These are phyloP conservation scores for Knoxdaviesia capensis DNA, from an alignment of 2,329 filamentous ascomycete species.

Conservation along the genomic window DNA sequence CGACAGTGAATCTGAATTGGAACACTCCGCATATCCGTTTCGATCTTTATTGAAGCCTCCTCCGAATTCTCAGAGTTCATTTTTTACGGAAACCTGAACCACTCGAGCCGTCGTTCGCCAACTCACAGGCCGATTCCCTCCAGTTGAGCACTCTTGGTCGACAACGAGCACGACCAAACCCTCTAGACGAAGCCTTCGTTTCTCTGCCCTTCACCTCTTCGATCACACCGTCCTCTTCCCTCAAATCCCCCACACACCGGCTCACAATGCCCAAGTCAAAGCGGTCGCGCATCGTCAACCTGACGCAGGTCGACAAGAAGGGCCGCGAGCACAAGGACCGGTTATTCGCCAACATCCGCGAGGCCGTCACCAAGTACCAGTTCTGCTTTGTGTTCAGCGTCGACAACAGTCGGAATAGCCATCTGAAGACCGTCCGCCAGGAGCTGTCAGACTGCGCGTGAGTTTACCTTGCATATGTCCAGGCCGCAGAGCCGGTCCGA, in stretches of 20 bases:
- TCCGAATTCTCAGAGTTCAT: too few species aligned
- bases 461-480: slow-evolving; percentile 8
- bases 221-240: not conserved
- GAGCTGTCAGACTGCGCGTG: slow-evolving; percentile 74
- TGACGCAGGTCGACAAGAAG: slow-evolving; percentile 86
- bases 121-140: too few species aligned
- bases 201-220: not conserved
- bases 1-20: too few species aligned
- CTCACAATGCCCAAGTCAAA: slow-evolving; percentile 83
- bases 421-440: slow-evolving; percentile 74
- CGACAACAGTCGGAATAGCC: slow-evolving; percentile 96
- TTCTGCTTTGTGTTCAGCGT: slow-evolving; percentile 87
- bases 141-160: not conserved
- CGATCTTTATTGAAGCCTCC: too few species aligned
- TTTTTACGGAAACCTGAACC: too few species aligned
- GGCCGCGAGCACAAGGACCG: slow-evolving; percentile 76
- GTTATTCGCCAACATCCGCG: slow-evolving; percentile 75
- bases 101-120: too few species aligned
- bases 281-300: slow-evolving; percentile 71
- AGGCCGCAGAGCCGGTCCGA: too few species aligned
- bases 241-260: slow-evolving; percentile 1
- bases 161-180: not conserved
- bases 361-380: slow-evolving; percentile 66
- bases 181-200: not conserved
- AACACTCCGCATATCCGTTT: too few species aligned